Conservation (phyloP, 1,139 yeast genomes). For the Suhomyces bribrorum region DNA sequence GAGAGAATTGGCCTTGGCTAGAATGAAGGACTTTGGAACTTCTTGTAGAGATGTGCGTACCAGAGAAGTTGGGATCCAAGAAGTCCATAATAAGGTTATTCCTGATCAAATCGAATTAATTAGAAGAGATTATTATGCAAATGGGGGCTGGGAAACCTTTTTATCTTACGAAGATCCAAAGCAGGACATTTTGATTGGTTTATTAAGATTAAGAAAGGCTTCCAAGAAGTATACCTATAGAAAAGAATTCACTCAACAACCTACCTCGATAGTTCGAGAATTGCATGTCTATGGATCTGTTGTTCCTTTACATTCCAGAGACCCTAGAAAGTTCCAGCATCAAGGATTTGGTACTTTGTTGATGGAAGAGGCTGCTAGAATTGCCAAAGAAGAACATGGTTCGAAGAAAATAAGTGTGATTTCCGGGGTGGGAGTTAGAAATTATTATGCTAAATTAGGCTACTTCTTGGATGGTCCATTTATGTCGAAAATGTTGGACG, state of each 20-base stretch:
- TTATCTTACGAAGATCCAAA: conserved; percentile 95
- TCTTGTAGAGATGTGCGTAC: conserved; percentile 97
- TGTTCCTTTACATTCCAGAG: conserved; percentile 95
- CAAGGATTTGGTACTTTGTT: conserved; percentile 97
- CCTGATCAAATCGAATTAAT: conserved; percentile 97
- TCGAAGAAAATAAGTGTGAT: conserved; percentile 89
- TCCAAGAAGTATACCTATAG: conserved; percentile 87
- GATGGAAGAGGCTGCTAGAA: conserved; percentile 98
- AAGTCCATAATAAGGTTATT: conserved; percentile 93
- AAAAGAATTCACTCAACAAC: conserved; percentile 81
- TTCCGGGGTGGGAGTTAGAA: conserved; percentile 97
- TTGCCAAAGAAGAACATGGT: conserved; percentile 94
- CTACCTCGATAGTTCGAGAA: conserved; percentile 91
- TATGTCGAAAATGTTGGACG: conserved; percentile 67
- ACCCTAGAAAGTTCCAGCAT: conserved; percentile 97
- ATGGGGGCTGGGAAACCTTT: conserved; percentile 99
- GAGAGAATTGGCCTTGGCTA: conserved; percentile 90
- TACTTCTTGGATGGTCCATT: conserved; percentile 93
- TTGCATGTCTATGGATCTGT: conserved; percentile 97
- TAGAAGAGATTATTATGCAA: conserved; percentile 94
- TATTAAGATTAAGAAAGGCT: conserved; percentile 84
- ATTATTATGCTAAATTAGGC: conserved; percentile 89
- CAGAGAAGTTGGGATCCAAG: conserved; percentile 98
- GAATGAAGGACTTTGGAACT: conserved; percentile 98
- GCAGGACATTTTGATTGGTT: conserved; percentile 91